These are phyloP conservation scores for Fragaria nilgerrensis DNA, from an alignment of 306 rosid species.

Conservation along the genomic window DNA sequence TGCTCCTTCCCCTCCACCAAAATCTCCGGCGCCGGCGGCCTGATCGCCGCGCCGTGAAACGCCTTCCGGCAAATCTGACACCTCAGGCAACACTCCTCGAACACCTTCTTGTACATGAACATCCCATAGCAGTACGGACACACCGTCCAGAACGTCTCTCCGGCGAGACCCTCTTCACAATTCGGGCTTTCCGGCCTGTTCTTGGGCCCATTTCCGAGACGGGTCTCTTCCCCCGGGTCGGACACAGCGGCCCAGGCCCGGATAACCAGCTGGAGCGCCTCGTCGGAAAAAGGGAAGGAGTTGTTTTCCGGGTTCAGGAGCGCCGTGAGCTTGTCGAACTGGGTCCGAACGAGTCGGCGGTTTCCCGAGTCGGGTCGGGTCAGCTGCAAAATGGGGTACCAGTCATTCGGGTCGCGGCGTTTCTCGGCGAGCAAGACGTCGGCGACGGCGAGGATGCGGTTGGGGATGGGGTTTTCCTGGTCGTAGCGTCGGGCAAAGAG, in stretches of 20 bases:
- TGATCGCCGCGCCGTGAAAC: slow-evolving; percentile 61
- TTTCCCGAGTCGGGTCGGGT: slow-evolving; percentile 23
- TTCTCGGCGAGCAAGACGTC: slow-evolving; percentile 38
- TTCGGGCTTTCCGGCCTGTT: not conserved
- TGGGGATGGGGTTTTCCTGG: slow-evolving; percentile 17
- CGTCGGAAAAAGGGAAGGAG: slow-evolving; percentile 32
- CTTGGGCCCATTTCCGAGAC: slow-evolving; percentile 22
- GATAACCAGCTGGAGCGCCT: slow-evolving; percentile 39
- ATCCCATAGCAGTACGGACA: slow-evolving; percentile 71
- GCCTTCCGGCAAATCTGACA: slow-evolving; percentile 54
- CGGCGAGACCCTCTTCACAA: not conserved
- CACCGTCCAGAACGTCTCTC: slow-evolving; percentile 64
- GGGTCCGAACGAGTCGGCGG: slow-evolving; percentile 28
- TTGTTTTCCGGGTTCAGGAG: slow-evolving; percentile 44
- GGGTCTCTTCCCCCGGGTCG: slow-evolving; percentile 26
- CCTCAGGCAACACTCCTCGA: slow-evolving; percentile 48
- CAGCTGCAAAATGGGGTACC: slow-evolving; percentile 48
- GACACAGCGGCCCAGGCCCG: slow-evolving; percentile 55
- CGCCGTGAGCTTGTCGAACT: slow-evolving; percentile 34
- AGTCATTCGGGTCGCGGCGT: slow-evolving; percentile 24
- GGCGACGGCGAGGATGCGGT: slow-evolving; percentile 42
- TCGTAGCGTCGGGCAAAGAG: slow-evolving; percentile 27
- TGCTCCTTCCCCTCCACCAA: slow-evolving; percentile 48
- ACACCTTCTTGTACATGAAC: slow-evolving; percentile 50
- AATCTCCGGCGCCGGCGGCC: slow-evolving; percentile 36